Evolutionary conservation across 345 rosid genomes (phyloP), one percentile per base, ranked within the genome.

Genomic region (Dovyalis caffra): DNA sequence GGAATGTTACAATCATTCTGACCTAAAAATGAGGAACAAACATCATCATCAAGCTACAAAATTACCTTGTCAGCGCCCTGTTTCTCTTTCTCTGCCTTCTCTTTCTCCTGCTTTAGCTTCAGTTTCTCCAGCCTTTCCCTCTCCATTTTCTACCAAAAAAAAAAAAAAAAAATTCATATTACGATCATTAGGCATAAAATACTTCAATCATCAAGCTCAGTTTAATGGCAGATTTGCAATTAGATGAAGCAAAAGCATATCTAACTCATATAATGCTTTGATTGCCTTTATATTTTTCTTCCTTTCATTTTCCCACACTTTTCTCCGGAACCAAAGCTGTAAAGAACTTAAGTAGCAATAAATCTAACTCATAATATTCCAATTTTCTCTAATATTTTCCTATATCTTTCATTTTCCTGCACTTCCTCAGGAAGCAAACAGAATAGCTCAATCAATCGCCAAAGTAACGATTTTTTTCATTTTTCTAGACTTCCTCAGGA

Each of bases 121-220:
- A 68, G 77, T 77, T 78, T 91, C 86, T 91, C 95, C 71, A 73
- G 10, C 85, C 70, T 86, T 85, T 93, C 95, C 85, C 79, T 87
- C 95, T 90, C 97, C 98, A 87, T 88, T 91, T 90, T 93, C 98
- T 93, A 43, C 80, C 26, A 67, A 28, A 16, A 40, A 35, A 57
- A 15, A 2, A 4, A 37, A 23, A 14, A 15, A 8, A 56, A 66
- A 25, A 38, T 58, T 12, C 40, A 63, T 1, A 16, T 10, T 35
- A 74, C 66, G 49, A 37, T 58, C 34, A 21, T 10, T n/a, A n/a
- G n/a, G n/a, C n/a, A n/a, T n/a, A n/a, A n/a, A n/a, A n/a, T 29
- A 37, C 5, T 20, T 20, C 14, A 58, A 23, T 23, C 31, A 62
- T 5, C 66, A 62, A 62, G 66, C 28, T 56, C 61, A 2, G 4